phyloP scores from a whole-genome alignment of 164 flowering plant species.

The Platanus orientalis region DNA sequence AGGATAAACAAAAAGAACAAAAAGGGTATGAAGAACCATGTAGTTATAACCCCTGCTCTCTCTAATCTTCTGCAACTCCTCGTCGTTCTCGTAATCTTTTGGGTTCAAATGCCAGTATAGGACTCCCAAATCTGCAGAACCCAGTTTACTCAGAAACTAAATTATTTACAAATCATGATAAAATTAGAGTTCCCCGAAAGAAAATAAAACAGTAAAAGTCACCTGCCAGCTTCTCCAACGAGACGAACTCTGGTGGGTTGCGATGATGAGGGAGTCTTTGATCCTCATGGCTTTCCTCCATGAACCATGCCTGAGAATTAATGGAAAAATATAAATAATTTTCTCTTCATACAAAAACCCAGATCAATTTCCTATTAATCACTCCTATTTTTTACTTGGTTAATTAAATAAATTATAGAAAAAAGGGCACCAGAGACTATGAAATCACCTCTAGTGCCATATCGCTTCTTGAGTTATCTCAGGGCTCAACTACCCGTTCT shows the following conservation, averaged over 20 bases:
- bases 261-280: conserved; percentile 75
- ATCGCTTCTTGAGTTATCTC: no score
- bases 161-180: background rate
- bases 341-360: no score
- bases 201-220: conserved; percentile 2
- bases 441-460: no score
- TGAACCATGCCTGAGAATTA: conserved; percentile 72
- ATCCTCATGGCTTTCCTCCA: conserved; percentile 71
- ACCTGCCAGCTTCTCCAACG: conserved; percentile 59
- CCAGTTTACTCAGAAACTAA: background rate
- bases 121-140: conserved; percentile 54
- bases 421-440: no score
- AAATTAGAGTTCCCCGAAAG: background rate
- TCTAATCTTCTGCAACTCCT: conserved; percentile 53
- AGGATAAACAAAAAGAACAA: background rate
- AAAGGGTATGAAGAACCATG: conserved; percentile 33
- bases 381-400: no score
- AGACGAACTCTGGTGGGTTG: conserved; percentile 51
- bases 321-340: no score
- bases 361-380: no score
- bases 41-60: conserved; percentile 68
- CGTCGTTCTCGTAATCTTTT: conserved; percentile 51
- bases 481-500: no score
- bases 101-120: conserved; percentile 73
- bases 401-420: no score